Base-by-base conservation (phyloP, 176 grass and related monocot genomes). In the Paspalum vaginatum region DNA sequence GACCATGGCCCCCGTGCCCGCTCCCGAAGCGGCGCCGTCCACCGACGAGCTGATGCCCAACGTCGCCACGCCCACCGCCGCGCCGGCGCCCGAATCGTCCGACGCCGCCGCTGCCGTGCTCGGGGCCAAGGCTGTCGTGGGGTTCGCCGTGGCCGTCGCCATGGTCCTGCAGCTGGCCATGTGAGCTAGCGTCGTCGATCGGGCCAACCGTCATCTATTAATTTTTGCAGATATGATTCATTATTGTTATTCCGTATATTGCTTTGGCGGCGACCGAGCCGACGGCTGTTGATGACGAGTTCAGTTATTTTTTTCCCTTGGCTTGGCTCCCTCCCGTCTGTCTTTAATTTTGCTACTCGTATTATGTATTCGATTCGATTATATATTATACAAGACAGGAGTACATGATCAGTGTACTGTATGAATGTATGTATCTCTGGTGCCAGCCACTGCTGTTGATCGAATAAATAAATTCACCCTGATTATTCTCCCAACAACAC, bases 141-240 rank as follows among this genome's bases (percentile, higher is more conserved):
- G 49, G 26, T 65, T 93, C 77, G 80, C 76, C 78, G 53, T 79
- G 32, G 86, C 61, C 53, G 68, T 87, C 54, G 64, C 64, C 64
- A n/a, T 65, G 65, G 42, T 82, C 38, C 15, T 32, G 32, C 32
- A 32, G 32, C 32, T 84, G 59, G 65, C 68, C 59, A 67, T 90
- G 78, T 93, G 80, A 89, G 79, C 39, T 14, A 3, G 32, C 32
- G 32, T 32, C 32, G 32, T 32, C 32, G 32, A 32, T 20, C 25
- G 42, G 26, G 41, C 5, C 65, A 22, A 5, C 20, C 41, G 22
- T 24, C 20, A 68, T 68, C 6, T 17, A 14, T 82, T 68, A 15
- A 11, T 50, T 39, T 55, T 40, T 13, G 68, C 68, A 70, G 66
- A 69, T 26, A 45, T 17, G n/a, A n/a, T n/a, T n/a, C n/a, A n/a